phyloP scores from a whole-genome alignment of 2,329 filamentous ascomycete species.

The Kalaharituber pfeilii region DNA sequence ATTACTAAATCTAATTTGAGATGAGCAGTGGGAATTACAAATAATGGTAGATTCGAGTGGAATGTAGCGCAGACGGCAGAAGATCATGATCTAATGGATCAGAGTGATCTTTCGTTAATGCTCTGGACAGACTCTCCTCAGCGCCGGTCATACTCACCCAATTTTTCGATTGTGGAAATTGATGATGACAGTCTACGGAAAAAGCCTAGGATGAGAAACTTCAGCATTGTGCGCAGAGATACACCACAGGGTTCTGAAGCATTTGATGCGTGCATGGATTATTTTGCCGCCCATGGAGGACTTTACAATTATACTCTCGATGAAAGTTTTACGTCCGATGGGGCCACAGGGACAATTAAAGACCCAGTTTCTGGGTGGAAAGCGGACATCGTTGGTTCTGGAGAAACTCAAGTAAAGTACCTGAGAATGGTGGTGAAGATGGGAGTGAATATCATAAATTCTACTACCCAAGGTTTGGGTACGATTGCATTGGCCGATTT shows the following conservation, averaged over 20 bases:
- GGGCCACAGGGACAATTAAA: background rate
- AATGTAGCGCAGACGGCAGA: constrained; percentile 10
- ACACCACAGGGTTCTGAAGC: background rate
- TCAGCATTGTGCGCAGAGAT: background rate
- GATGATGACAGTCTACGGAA: background rate
- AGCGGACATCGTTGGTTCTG: background rate
- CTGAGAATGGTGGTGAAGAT: background rate
- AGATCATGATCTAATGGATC: constrained; percentile 7
- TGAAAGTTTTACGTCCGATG: background rate
- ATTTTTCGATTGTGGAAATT: constrained; percentile 6
- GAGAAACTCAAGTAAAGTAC: background rate
- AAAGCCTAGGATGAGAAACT: background rate
- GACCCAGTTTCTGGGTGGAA: background rate
- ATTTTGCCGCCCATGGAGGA: background rate
- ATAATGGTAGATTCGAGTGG: constrained; percentile 17
- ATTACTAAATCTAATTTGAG: background rate
- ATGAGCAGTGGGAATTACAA: constrained; percentile 9
- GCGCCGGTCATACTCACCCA: constrained; percentile 13
- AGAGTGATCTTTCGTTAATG: constrained; percentile 17
- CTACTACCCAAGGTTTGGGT: constrained; percentile 12
- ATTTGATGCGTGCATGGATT: background rate
- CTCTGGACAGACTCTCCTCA: constrained; percentile 14
- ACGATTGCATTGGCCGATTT: constrained; percentile 13
- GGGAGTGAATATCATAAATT: constrained; percentile 9
- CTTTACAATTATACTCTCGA: background rate